phyloP scores from a whole-genome alignment of 2,329 filamentous ascomycete genomes.

The Pseudocercospora eumusae region DNA sequence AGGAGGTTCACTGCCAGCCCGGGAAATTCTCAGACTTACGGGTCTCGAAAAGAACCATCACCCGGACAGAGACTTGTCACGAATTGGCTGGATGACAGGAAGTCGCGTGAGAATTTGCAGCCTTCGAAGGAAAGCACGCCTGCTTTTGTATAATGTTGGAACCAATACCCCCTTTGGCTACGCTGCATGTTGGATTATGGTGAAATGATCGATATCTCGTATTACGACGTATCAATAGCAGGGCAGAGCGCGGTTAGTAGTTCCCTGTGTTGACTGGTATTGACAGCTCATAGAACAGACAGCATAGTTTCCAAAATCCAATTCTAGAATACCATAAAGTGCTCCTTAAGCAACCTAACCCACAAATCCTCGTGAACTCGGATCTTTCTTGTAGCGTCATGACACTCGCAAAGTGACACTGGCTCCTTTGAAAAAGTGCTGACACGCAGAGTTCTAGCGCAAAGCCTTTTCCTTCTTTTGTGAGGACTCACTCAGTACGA shows the following conservation, averaged over 20 bases:
- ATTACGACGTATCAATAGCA: background rate
- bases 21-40: background rate
- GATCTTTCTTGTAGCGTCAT: no score
- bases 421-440: no score
- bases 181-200: conserved; percentile 4
- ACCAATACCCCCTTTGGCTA: conserved; percentile 4
- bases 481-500: no score
- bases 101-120: conserved; percentile 23
- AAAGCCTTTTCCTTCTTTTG: no score
- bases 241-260: background rate
- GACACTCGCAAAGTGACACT: no score
- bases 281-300: background rate
- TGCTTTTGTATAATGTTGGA: conserved; percentile 30
- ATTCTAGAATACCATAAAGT: background rate
- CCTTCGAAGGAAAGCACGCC: conserved; percentile 21
- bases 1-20: conserved; percentile 2
- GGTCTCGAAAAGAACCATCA: conserved; percentile 14
- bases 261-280: background rate
- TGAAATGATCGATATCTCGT: background rate
- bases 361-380: no score
- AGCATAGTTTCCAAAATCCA: background rate
- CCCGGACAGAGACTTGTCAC: conserved; percentile 37
- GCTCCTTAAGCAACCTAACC: background rate
- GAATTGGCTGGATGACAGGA: conserved; percentile 35
- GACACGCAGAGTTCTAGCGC: no score